Evolutionary conservation across 2,329 filamentous ascomycete genomes (phyloP).

Genomic region (Albifimbria verrucaria): DNA sequence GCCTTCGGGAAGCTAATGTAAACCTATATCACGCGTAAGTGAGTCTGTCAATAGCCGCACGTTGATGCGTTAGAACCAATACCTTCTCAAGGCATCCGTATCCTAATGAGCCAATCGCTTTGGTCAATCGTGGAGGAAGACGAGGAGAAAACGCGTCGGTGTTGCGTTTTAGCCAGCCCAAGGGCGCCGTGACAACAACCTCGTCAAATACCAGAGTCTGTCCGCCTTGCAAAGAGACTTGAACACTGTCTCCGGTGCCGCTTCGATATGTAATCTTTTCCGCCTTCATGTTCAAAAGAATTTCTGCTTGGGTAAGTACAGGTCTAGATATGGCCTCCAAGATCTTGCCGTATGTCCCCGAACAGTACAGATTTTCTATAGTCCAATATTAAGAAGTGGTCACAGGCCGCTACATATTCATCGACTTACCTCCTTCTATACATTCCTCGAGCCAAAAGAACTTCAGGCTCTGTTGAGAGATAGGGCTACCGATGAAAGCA

Average conservation of each 20-base stretch:
- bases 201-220: constrained; percentile 57
- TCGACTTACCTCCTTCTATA: constrained; percentile 60
- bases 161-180: constrained; percentile 66
- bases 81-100: constrained; percentile 73
- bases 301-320: constrained; percentile 50
- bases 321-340: constrained; percentile 57
- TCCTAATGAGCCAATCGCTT: constrained; percentile 61
- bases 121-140: constrained; percentile 52
- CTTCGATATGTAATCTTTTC: constrained; percentile 36
- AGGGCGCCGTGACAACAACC: constrained; percentile 63
- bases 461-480: constrained; percentile 65
- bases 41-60: neutral
- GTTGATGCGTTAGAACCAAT: constrained; percentile 3
- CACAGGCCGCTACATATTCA: neutral
- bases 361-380: constrained; percentile 57
- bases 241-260: constrained; percentile 29
- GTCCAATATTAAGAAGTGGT: constrained; percentile 4
- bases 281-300: constrained; percentile 49
- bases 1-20: constrained; percentile 69
- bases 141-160: constrained; percentile 57
- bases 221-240: constrained; percentile 43
- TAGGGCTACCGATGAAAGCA: constrained; percentile 64
- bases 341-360: constrained; percentile 57
- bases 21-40: constrained; percentile 29
- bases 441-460: constrained; percentile 79